Base-by-base conservation (phyloP, 768 basidiomycete genomes). In the Sporobolomyces roseus region DNA sequence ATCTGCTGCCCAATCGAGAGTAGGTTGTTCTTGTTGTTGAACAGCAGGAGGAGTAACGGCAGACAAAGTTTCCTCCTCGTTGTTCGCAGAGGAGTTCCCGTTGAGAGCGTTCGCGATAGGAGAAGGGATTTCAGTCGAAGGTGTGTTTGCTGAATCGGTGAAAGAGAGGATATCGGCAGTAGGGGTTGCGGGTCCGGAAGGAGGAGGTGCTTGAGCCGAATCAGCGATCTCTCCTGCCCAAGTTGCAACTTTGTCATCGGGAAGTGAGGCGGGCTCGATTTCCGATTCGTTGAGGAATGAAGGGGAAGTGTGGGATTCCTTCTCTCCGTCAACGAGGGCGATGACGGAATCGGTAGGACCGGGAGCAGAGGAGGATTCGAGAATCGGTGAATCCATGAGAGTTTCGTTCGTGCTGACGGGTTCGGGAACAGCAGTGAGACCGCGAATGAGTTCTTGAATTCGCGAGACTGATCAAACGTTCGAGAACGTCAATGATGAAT, bases 221-320 rank as follows among this genome's bases (percentile, higher is more conserved):
- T 54, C 49, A 43, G 55, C 61, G 27, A 72, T 25, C 8, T 73
- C 75, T 27, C 72, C 70, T 2, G 66, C 67, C 75, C 74, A 74
- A 54, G 52, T 38, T 30, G 60, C 49, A 48, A 76, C 70, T 35
- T 66, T 62, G 30, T 69, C 69, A 9, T 41, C 50, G n/a, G 63
- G 49, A 48, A 32, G 29, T 0, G 56, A 13, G 8, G 41, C 32
- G 7, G 55, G 50, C 35, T 50, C 64, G 54, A 76, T 58, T 58
- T 76, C 75, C 4, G 56, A 62, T 8, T 72, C 72, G 56, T 76
- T 70, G 48, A 76, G 65, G 70, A 76, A 76, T 30, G 64, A 65
- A 9, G 55, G 50, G 38, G 43, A 6, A 21, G 25, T 23, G 61
- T 45, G 3, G 32, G 30, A 12, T 23, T 60, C 46, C 61, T 61